A percentile compares a stretch with the other conserved stretches of the same genome.
These are phyloP conservation scores for Phoma sp. DNA, from an alignment of 2,329 filamentous ascomycete species.

Conservation along the genomic window DNA sequence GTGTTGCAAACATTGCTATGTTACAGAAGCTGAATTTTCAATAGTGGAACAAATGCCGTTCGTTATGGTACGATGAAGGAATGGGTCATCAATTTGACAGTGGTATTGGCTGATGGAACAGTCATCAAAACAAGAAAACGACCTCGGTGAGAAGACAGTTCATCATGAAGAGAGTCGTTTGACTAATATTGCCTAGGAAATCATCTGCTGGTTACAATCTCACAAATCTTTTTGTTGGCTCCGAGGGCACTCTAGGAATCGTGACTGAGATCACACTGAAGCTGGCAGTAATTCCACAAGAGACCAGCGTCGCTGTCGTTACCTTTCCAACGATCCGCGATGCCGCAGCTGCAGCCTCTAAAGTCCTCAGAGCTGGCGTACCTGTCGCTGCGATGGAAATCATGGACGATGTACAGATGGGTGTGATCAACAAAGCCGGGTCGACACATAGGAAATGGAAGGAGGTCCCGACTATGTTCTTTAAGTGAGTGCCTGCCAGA, in stretches of 20 bases:
- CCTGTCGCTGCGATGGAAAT: slow-evolving; percentile 81
- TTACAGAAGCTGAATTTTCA: slow-evolving; percentile 18
- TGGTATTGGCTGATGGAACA: slow-evolving; percentile 78
- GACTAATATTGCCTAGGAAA: slow-evolving; percentile 56
- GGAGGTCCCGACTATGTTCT: slow-evolving; percentile 78
- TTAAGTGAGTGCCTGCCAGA: slow-evolving; percentile 63
- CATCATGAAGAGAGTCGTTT: no score
- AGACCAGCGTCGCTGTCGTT: slow-evolving; percentile 78
- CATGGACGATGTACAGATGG: slow-evolving; percentile 90
- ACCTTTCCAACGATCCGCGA: slow-evolving; percentile 78
- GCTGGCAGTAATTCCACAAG: slow-evolving; percentile 75
- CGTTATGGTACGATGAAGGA: slow-evolving; percentile 87
- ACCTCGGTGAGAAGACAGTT: slow-evolving; percentile 58
- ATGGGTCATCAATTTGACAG: slow-evolving; percentile 83
- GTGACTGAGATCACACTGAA: slow-evolving; percentile 86
- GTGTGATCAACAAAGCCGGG: slow-evolving; percentile 76
- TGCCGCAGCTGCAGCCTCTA: slow-evolving; percentile 74
- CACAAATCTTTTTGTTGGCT: slow-evolving; percentile 79
- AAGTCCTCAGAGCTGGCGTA: slow-evolving; percentile 75
- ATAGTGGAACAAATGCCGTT: slow-evolving; percentile 77
- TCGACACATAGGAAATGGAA: slow-evolving; percentile 75
- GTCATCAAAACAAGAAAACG: slow-evolving; percentile 78
- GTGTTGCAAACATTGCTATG: background rate
- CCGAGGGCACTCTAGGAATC: slow-evolving; percentile 79
- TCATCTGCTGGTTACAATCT: slow-evolving; percentile 84